These are phyloP conservation scores for Venturia carpophila DNA, from an alignment of 2,329 filamentous ascomycete species.

Conservation along the genomic window DNA sequence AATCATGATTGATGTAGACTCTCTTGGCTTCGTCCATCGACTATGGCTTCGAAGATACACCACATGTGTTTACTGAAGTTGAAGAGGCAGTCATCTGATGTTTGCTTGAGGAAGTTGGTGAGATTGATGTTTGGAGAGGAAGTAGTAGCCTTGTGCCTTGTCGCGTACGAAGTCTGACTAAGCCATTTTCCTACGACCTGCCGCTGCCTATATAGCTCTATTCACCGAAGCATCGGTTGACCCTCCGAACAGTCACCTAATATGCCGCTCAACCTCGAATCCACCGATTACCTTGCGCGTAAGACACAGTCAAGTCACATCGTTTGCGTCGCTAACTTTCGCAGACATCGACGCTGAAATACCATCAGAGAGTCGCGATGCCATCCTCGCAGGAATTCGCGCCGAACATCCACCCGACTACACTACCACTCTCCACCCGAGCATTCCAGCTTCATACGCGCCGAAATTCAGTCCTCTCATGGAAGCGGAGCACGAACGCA, in stretches of 20 bases:
- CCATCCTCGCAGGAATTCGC: slow-evolving; percentile 62
- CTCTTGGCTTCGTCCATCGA: neutral
- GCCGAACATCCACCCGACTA: slow-evolving; percentile 52
- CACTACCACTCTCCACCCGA: slow-evolving; percentile 47
- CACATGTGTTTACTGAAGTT: neutral
- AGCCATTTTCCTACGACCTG: neutral
- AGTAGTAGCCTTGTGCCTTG: neutral
- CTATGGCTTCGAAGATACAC: too few species aligned
- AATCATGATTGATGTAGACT: neutral
- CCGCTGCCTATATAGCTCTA: neutral
- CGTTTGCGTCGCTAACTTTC: slow-evolving; percentile 23
- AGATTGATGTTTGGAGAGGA: neutral
- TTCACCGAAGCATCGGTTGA: neutral
- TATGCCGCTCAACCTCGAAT: slow-evolving; percentile 39
- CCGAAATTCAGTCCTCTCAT: slow-evolving; percentile 60
- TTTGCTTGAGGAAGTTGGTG: neutral
- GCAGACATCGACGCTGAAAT: slow-evolving; percentile 75
- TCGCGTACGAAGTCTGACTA: neutral
- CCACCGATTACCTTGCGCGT: slow-evolving; percentile 79
- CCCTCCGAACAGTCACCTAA: neutral
- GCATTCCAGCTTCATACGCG: slow-evolving; percentile 46
- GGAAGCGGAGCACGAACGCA: slow-evolving; percentile 58
- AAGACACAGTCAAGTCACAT: slow-evolving; percentile 30
- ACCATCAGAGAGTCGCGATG: slow-evolving; percentile 52
- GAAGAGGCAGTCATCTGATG: neutral